A percentile compares a stretch with the other conserved stretches of the same genome.
Evolutionary conservation across 495 filamentous ascomycete species (phyloP).

Genomic region (Aspergillus biplanus): DNA sequence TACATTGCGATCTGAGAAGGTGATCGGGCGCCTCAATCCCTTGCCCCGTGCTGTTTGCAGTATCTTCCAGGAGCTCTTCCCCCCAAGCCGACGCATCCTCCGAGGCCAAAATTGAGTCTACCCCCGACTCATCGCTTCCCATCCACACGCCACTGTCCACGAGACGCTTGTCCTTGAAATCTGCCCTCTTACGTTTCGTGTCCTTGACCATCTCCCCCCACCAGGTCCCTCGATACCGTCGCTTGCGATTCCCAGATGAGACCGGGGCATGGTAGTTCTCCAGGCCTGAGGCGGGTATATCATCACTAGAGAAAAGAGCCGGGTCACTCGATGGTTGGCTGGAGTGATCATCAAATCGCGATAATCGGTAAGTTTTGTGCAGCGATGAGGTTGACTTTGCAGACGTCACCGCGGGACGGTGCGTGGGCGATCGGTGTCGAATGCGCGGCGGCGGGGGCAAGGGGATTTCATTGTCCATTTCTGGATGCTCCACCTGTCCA

Average conservation of each 20-base stretch:
- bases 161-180: conserved; percentile 61
- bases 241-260: conserved; percentile 55
- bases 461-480: conserved; percentile 49
- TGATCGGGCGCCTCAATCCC: background rate
- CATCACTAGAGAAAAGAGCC: conserved; percentile 78
- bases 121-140: conserved; percentile 61
- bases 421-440: conserved; percentile 43
- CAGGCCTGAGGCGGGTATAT: conserved; percentile 66
- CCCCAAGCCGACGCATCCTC: conserved; percentile 43
- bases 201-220: conserved; percentile 61
- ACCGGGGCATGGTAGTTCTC: conserved; percentile 65
- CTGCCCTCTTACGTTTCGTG: conserved; percentile 56
- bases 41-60: background rate
- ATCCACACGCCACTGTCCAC: conserved; percentile 86
- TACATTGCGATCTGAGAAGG: conserved; percentile 2
- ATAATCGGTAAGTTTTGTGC: conserved; percentile 36
- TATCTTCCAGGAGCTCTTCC: conserved; percentile 41
- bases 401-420: conserved; percentile 9
- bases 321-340: conserved; percentile 70
- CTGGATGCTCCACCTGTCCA: background rate
- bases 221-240: conserved; percentile 71
- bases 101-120: conserved; percentile 37
- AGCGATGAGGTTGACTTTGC: conserved; percentile 24
- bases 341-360: conserved; percentile 47
- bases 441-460: conserved; percentile 49